phyloP scores from a whole-genome alignment of 1,139 yeast species.

The Nakaseomyces delphensis region DNA sequence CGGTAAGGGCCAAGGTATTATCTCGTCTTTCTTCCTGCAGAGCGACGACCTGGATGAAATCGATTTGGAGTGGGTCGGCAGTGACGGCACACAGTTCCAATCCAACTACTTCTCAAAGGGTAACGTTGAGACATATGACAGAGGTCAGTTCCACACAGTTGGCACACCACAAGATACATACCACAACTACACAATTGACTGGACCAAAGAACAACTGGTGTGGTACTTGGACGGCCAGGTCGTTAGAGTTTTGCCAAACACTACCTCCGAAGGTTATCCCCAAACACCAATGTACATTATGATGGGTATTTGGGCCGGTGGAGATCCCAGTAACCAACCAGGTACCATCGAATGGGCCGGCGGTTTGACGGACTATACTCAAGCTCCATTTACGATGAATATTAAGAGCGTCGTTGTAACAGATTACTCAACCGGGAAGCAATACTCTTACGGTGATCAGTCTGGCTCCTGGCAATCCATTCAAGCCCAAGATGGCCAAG shows the following conservation, averaged over 20 bases:
- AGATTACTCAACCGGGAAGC: constrained; percentile 74
- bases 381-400: constrained; percentile 63
- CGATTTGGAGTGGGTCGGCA: constrained; percentile 79
- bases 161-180: constrained; percentile 45
- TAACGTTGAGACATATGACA: constrained; percentile 60
- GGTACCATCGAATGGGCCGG: constrained; percentile 88
- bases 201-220: constrained; percentile 54
- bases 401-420: constrained; percentile 53
- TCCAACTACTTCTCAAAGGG: constrained; percentile 80
- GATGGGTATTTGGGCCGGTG: constrained; percentile 78
- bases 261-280: constrained; percentile 57
- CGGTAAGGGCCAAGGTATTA: constrained; percentile 66
- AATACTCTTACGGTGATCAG: constrained; percentile 55
- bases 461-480: constrained; percentile 66
- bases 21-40: constrained; percentile 73
- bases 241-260: constrained; percentile 49
- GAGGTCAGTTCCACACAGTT: constrained; percentile 66
- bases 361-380: constrained; percentile 55
- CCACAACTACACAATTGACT: constrained; percentile 75
- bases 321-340: constrained; percentile 52
- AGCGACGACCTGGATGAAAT: constrained; percentile 83
- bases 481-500: constrained; percentile 50
- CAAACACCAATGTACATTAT: constrained; percentile 67
- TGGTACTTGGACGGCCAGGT: constrained; percentile 57
- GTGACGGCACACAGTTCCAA: constrained; percentile 63